Base-by-base conservation (phyloP, 768 basidiomycete species). In the Lactarius hatsudake region DNA sequence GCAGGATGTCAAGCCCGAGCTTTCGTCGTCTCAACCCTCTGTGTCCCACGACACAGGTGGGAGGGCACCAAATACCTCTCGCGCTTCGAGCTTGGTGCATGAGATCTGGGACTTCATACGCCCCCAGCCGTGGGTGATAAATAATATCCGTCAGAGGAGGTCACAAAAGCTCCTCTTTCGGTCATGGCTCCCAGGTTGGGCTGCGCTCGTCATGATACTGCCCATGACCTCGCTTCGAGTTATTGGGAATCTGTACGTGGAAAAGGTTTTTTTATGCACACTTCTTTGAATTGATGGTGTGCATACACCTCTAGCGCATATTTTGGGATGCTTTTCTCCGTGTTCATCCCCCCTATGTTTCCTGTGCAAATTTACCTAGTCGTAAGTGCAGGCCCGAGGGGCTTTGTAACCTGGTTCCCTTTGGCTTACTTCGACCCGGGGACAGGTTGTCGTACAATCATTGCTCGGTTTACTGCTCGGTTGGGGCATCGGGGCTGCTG, bases 401-500 rank as follows among this genome's bases (percentile, higher is more conserved):
- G 76, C 6, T 69, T 79, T 0, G 71, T 77, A 20, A 84, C 80
- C 0, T 66, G 84, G 53, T 68, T 82, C 28, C 17, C 53, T 13
- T 51, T 28, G 5, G 48, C 20, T 38, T 56, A 23, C 34, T 30
- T n/a, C 58, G 45, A 12, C 36, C 36, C 36, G 12, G 36, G 9
- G 28, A 45, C 54, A 68, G 67, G 5, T 61, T 15, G 32, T 64
- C 53, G 5, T 57, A 23, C 67, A 68, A 48, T 51, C 62, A 10
- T 55, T 68, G 6, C 28, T 86, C 13, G 85, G 85, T 2, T 69
- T 84, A 48, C 75, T 78, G 7, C 30, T 82, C 1, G 85, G 85
- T 23, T 87, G 86, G 86, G 86, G 81, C 0, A 78, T 84, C 71
- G 84, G 84, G 3, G 75, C 77, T 20, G 84, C 83, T 0, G 84